Percentiles rank a stretch among this genome's conserved stretches.
Conservation (phyloP, 495 filamentous ascomycete genomes). For the Bryoglossum gracile region DNA sequence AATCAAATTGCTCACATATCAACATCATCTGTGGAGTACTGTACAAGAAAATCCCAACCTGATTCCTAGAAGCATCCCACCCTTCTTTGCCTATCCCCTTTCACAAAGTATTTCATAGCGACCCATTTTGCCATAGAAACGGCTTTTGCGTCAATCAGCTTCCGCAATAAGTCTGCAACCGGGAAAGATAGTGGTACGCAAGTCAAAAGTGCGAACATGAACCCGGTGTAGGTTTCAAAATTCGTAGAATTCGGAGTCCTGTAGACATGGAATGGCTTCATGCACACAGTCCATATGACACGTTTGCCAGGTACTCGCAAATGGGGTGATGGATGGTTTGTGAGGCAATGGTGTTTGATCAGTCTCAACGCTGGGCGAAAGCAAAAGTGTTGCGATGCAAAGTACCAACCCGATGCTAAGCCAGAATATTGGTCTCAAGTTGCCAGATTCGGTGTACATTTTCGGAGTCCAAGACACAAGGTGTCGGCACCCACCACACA, state of each 20-base stretch:
- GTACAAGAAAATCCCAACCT: background rate
- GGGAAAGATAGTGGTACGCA: background rate
- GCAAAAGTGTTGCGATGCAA: background rate
- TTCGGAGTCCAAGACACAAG: background rate
- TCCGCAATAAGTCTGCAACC: background rate
- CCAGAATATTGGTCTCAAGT: background rate
- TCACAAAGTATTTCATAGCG: conserved; percentile 30
- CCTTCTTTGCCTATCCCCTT: background rate
- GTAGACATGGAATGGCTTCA: background rate
- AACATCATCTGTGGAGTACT: background rate
- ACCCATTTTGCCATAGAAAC: conserved; percentile 49
- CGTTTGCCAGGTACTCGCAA: conserved; percentile 59
- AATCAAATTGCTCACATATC: background rate
- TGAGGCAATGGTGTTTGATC: conserved; percentile 22
- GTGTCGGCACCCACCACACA: background rate
- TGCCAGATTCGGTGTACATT: background rate
- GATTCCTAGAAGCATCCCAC: background rate
- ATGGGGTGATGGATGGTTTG: conserved; percentile 47
- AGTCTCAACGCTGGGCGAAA: conserved; percentile 19
- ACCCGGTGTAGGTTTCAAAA: background rate
- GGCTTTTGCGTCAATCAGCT: conserved; percentile 46
- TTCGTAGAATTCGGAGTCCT: background rate
- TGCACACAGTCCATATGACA: conserved; percentile 42
- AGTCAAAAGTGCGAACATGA: background rate
- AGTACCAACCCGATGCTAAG: background rate